Evolutionary conservation across 2,329 filamentous ascomycete genomes (phyloP).

Genomic region (Aspergillus nomiae): DNA sequence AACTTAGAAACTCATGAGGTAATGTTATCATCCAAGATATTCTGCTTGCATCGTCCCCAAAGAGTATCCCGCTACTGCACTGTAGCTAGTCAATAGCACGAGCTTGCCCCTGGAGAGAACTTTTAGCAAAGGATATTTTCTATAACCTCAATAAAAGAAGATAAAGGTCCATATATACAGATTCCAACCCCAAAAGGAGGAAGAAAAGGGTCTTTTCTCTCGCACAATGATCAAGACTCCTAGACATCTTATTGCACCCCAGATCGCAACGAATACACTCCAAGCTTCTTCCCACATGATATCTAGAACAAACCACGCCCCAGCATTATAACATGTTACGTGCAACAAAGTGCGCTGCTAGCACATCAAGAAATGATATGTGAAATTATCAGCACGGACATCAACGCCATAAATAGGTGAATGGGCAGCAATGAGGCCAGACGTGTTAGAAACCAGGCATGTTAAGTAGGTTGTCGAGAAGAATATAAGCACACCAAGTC

Average conservation of each 20-base stretch:
- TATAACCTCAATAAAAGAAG: constrained; percentile 22
- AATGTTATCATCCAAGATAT: no score
- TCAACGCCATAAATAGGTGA: neutral
- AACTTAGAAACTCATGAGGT: no score
- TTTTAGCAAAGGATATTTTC: constrained; percentile 15
- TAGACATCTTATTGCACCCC: neutral
- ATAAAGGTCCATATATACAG: constrained; percentile 14
- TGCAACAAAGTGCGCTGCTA: constrained; percentile 12
- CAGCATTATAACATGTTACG: constrained; percentile 27
- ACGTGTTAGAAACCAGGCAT: neutral
- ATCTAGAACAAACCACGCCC: constrained; percentile 6
- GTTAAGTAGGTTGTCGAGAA: neutral
- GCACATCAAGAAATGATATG: neutral
- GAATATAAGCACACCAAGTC: neutral
- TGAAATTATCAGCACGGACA: neutral
- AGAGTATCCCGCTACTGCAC: neutral
- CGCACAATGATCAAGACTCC: neutral
- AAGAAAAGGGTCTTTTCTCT: constrained; percentile 4
- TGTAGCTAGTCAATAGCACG: neutral
- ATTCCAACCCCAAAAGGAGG: constrained; percentile 1
- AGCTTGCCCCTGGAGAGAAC: neutral
- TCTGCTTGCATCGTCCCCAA: neutral
- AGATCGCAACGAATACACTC: neutral
- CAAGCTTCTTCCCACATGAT: neutral
- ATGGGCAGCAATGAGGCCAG: neutral